A percentile compares a stretch with the other conserved stretches of the same genome.
These are phyloP conservation scores for Begonia masoniana DNA, from an alignment of 306 rosid genomes.

Conservation along the genomic window DNA sequence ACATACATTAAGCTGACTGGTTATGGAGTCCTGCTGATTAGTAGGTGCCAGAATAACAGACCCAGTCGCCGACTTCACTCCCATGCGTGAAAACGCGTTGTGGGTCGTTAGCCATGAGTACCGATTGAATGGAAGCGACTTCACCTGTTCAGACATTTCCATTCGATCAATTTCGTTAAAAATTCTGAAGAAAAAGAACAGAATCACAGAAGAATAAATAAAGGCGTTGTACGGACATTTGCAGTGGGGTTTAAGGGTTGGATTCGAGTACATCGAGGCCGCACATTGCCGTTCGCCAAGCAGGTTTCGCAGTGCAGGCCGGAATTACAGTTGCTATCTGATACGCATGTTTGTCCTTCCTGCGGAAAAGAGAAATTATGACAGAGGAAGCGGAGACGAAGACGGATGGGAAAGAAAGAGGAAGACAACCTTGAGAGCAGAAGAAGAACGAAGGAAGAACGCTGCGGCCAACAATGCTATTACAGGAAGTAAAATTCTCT, in stretches of 20 bases:
- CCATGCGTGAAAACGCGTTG: slow-evolving; percentile 61
- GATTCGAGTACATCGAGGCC: slow-evolving; percentile 72
- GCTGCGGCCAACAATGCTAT: slow-evolving; percentile 20
- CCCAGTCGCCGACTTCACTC: slow-evolving; percentile 54
- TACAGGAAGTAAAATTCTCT: slow-evolving; percentile 16
- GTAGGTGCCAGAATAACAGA: slow-evolving; percentile 48
- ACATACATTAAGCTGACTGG: slow-evolving; percentile 72
- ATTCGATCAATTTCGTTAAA: not conserved
- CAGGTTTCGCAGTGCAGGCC: slow-evolving; percentile 89
- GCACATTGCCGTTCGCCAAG: slow-evolving; percentile 41
- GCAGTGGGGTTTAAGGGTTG: slow-evolving; percentile 60
- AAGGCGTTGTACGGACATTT: slow-evolving; percentile 18
- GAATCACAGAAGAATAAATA: not conserved
- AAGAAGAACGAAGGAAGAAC: slow-evolving; percentile 29
- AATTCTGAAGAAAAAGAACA: not conserved
- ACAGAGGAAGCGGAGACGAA: not conserved
- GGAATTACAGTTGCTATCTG: slow-evolving; percentile 37
- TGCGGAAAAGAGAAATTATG: slow-evolving; percentile 15
- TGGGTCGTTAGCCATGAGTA: slow-evolving; percentile 89
- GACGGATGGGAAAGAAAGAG: not conserved
- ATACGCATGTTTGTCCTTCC: slow-evolving; percentile 51
- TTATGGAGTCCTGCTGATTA: slow-evolving; percentile 76
- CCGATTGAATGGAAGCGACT: slow-evolving; percentile 64
- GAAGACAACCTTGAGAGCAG: slow-evolving; percentile 51
- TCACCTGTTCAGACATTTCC: slow-evolving; percentile 27